Conservation (phyloP, 2,329 filamentous ascomycete genomes). For the Cytospora leucostoma region DNA sequence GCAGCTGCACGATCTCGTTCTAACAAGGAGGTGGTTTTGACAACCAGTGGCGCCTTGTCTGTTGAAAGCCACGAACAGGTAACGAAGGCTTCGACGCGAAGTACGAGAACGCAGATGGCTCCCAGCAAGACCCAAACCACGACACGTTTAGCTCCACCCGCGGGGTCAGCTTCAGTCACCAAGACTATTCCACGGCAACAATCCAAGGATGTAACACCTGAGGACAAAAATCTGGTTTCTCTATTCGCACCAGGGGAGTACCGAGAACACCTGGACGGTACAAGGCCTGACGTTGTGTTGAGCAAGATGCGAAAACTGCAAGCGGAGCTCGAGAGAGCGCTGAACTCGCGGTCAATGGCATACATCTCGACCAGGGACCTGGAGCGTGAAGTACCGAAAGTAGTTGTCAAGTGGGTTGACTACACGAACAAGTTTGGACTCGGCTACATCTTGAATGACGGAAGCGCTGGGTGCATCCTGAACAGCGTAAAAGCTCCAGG, state of each 20-base stretch:
- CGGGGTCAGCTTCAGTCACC: slow-evolving; percentile 6
- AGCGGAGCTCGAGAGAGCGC: slow-evolving; percentile 60
- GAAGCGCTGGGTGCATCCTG: slow-evolving; percentile 73
- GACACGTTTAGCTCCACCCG: slow-evolving; percentile 7
- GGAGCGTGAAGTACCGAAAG: slow-evolving; percentile 58
- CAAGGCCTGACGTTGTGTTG: slow-evolving; percentile 60
- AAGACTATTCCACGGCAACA: slow-evolving; percentile 20
- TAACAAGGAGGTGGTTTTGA: slow-evolving; percentile 30
- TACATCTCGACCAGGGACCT: slow-evolving; percentile 57
- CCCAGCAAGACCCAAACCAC: slow-evolving; percentile 23
- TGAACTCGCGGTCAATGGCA: slow-evolving; percentile 65
- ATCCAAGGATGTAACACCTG: slow-evolving; percentile 10
- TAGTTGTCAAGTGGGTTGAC: slow-evolving; percentile 81
- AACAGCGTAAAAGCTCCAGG: slow-evolving; percentile 56
- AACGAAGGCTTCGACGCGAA: slow-evolving; percentile 30
- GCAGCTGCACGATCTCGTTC: slow-evolving; percentile 33
- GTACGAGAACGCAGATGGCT: slow-evolving; percentile 28
- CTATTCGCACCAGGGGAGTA: slow-evolving; percentile 59
- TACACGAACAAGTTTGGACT: slow-evolving; percentile 86
- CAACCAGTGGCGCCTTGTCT: slow-evolving; percentile 27
- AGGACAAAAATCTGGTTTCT: slow-evolving; percentile 41
- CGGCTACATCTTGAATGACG: slow-evolving; percentile 81
- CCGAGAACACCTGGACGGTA: slow-evolving; percentile 51
- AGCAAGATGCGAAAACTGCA: slow-evolving; percentile 58
- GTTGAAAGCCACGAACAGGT: slow-evolving; percentile 31